These are phyloP conservation scores for Chrysoporthe cubensis DNA, from an alignment of 2,329 filamentous ascomycete species.

Conservation along the genomic window DNA sequence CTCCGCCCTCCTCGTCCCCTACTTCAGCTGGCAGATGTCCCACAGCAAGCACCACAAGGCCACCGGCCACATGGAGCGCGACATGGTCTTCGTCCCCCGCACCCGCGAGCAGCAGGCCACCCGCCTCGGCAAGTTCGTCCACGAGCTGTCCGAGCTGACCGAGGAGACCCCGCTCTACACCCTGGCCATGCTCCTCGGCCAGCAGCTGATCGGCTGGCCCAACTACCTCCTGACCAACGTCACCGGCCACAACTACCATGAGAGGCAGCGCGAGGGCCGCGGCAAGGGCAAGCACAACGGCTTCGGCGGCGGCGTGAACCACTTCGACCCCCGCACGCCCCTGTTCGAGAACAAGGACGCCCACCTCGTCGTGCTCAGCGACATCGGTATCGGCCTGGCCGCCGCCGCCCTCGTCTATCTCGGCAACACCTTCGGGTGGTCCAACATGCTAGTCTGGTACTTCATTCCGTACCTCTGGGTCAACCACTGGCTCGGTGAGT, in stretches of 20 bases:
- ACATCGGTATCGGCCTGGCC: conserved; percentile 75
- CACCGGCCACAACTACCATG: conserved; percentile 94
- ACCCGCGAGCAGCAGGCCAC: conserved; percentile 81
- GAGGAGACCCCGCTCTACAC: conserved; percentile 94
- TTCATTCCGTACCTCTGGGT: conserved; percentile 95
- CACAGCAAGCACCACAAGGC: conserved; percentile 99
- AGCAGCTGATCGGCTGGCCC: conserved; percentile 93
- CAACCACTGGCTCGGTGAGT: conserved; percentile 97
- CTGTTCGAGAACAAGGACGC: conserved; percentile 92
- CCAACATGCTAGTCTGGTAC: conserved; percentile 94
- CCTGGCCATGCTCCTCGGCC: conserved; percentile 70
- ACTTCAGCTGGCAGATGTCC: conserved; percentile 99
- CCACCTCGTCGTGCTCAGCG: conserved; percentile 82
- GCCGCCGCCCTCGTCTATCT: conserved; percentile 67
- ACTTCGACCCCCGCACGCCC: conserved; percentile 87
- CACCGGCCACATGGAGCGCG: conserved; percentile 93
- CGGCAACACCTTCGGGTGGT: conserved; percentile 77
- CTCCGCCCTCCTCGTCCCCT: conserved; percentile 87
- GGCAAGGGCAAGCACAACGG: conserved; percentile 93
- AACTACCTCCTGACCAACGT: conserved; percentile 90
- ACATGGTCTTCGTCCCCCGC: conserved; percentile 99
- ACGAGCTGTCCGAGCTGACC: conserved; percentile 85
- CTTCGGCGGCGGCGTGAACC: conserved; percentile 80
- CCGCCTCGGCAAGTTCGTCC: conserved; percentile 72
- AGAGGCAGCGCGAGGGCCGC: conserved; percentile 88